These are phyloP conservation scores for Gentiana dahurica DNA, from an alignment of 257 asterid species.

Conservation along the genomic window DNA sequence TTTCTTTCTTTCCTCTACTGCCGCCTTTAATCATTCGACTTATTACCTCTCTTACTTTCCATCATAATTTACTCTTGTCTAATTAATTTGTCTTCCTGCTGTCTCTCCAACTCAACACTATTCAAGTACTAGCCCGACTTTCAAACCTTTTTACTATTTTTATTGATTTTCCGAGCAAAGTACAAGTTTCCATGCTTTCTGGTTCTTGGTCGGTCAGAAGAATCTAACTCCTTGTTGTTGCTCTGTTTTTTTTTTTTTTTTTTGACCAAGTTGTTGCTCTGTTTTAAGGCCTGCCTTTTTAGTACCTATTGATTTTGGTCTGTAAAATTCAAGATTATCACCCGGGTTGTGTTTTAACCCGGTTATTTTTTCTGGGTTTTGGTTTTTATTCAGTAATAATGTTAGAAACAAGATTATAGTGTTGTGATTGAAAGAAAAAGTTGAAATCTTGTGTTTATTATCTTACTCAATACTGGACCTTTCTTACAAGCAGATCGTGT, in stretches of 20 bases:
- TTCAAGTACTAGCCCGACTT: constrained; percentile 32
- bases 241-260: not conserved
- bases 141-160: constrained; percentile 9
- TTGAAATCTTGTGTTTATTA: constrained; percentile 26
- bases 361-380: constrained; percentile 29
- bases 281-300: constrained; percentile 9
- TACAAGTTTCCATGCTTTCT: constrained; percentile 13
- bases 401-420: constrained; percentile 25
- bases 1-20: constrained; percentile 10
- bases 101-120: constrained; percentile 14
- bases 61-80: constrained; percentile 13
- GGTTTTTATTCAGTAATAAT: constrained; percentile 30
- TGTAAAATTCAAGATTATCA: constrained; percentile 27
- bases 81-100: constrained; percentile 15
- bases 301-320: constrained; percentile 14
- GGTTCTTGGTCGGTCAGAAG: constrained; percentile 14
- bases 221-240: not conserved
- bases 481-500: constrained; percentile 26
- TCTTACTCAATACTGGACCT: constrained; percentile 25
- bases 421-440: constrained; percentile 9
- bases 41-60: constrained; percentile 36
- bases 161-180: constrained; percentile 14
- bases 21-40: constrained; percentile 13
- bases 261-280: too few species aligned
- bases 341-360: constrained; percentile 25